Evolutionary conservation across 1,284 basidiomycete genomes (phyloP).

Genomic region (Boletellus sp.): DNA sequence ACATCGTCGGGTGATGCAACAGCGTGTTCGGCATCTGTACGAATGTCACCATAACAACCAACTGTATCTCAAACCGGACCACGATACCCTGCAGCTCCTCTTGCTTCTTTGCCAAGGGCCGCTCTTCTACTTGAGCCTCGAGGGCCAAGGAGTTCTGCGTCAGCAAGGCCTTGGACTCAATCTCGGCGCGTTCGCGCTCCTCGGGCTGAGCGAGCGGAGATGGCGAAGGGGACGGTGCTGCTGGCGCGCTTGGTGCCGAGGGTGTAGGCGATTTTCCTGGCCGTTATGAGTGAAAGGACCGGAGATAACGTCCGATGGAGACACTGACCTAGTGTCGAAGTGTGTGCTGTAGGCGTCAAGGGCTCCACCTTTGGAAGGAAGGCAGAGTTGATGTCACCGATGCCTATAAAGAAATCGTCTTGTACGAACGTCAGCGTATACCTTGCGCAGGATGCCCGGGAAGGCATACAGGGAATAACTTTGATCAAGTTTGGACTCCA

Average conservation of each 20-base stretch:
- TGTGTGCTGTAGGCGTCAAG: slow-evolving; percentile 36
- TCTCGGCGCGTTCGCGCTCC: slow-evolving; percentile 43
- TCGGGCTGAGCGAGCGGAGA: slow-evolving; percentile 31
- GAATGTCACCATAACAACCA: slow-evolving; percentile 4
- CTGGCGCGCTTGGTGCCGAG: slow-evolving; percentile 11
- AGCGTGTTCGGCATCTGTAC: slow-evolving; percentile 13
- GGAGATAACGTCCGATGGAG: background rate
- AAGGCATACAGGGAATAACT: slow-evolving; percentile 85
- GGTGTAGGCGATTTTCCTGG: slow-evolving; percentile 20
- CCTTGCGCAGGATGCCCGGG: background rate
- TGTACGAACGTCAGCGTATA: slow-evolving; percentile 8
- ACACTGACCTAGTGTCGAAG: slow-evolving; percentile 28
- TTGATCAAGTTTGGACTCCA: slow-evolving; percentile 94
- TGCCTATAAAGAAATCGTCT: slow-evolving; percentile 99
- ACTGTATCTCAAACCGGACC: slow-evolving; percentile 15
- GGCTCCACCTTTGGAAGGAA: slow-evolving; percentile 80
- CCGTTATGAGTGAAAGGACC: slow-evolving; percentile 2
- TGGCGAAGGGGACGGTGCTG: slow-evolving; percentile 18
- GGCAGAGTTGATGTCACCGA: slow-evolving; percentile 95
- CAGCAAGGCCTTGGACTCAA: slow-evolving; percentile 52
- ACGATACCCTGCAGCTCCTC: slow-evolving; percentile 61
- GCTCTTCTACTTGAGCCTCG: slow-evolving; percentile 80
- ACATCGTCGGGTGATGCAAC: slow-evolving; percentile 9
- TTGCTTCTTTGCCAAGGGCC: slow-evolving; percentile 87
- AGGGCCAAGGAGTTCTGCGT: slow-evolving; percentile 67